Evolutionary conservation across 768 basidiomycete species (phyloP).

Genomic region (Panellus pusillus): DNA sequence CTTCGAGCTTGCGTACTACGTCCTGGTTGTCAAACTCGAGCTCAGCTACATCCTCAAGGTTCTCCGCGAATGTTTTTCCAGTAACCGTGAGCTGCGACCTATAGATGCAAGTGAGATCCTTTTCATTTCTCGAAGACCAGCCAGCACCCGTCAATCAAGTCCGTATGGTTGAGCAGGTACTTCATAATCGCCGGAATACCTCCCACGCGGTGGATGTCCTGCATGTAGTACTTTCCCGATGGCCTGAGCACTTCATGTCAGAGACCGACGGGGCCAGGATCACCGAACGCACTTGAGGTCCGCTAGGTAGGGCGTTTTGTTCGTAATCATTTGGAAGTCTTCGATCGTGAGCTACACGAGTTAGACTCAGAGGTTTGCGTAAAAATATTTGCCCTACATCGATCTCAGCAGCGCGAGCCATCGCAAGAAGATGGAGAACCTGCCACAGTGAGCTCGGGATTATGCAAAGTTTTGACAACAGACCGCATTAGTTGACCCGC

Average conservation of each 20-base stretch:
- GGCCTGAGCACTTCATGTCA: constrained; percentile 45
- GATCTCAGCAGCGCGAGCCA: constrained; percentile 78
- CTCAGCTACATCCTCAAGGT: constrained; percentile 75
- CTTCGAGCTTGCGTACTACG: constrained; percentile 65
- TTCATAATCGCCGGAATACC: constrained; percentile 85
- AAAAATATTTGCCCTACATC: constrained; percentile 14
- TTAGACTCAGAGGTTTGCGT: too few species aligned
- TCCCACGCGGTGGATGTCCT: constrained; percentile 84
- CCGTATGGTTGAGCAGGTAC: constrained; percentile 75
- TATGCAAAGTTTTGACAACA: constrained; percentile 22
- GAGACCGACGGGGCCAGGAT: neutral
- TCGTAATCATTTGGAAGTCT: constrained; percentile 80
- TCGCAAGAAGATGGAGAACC: constrained; percentile 83
- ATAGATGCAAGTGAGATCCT: too few species aligned
- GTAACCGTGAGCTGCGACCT: constrained; percentile 80
- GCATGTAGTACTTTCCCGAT: constrained; percentile 87
- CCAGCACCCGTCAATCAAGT: constrained; percentile 66
- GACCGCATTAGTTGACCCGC: constrained; percentile 88
- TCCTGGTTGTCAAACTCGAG: constrained; percentile 73
- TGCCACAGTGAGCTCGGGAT: constrained; percentile 25
- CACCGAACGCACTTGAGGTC: constrained; percentile 61
- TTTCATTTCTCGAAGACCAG: too few species aligned
- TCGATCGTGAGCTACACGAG: constrained; percentile 63
- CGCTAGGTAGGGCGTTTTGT: constrained; percentile 82
- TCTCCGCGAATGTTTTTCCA: constrained; percentile 86